Percentiles rank a stretch among this genome's conserved stretches.
Conservation (phyloP, 306 rosid species). For the Pyrus communis region DNA sequence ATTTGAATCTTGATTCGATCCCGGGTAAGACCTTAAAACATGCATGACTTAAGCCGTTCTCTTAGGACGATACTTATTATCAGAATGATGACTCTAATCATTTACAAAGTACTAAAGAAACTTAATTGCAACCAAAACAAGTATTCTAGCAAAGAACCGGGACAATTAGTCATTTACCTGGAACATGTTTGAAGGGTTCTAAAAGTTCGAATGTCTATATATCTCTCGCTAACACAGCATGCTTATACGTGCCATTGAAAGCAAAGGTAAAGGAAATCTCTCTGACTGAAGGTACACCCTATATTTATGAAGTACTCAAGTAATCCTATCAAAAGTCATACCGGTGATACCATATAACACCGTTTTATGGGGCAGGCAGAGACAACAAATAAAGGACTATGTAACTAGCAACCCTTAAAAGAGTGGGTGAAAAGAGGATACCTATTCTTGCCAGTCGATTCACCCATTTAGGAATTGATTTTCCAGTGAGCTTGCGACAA, state of each 20-base stretch:
- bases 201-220: too few relatives aligned
- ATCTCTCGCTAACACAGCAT: neutral
- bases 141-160: neutral
- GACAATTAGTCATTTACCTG: neutral
- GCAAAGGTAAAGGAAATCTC: neutral
- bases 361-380: neutral
- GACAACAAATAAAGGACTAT: too few relatives aligned
- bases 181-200: neutral
- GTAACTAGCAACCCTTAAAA: neutral
- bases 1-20: neutral
- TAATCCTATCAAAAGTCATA: too few relatives aligned
- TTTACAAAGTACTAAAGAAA: too few relatives aligned
- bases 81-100: too few relatives aligned
- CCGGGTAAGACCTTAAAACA: neutral
- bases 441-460: conserved; percentile 92
- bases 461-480: conserved; percentile 93
- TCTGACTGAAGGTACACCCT: neutral
- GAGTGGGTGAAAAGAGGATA: conserved; percentile 27
- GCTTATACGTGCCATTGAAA: neutral
- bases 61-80: neutral
- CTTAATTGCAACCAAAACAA: neutral
- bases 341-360: too few relatives aligned
- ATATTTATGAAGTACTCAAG: too few relatives aligned
- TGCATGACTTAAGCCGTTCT: neutral
- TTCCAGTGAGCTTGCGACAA: conserved; percentile 79